Evolutionary conservation across 352 stramenopile genomes (phyloP).

Genomic region (Thraustochytrium sp.): DNA sequence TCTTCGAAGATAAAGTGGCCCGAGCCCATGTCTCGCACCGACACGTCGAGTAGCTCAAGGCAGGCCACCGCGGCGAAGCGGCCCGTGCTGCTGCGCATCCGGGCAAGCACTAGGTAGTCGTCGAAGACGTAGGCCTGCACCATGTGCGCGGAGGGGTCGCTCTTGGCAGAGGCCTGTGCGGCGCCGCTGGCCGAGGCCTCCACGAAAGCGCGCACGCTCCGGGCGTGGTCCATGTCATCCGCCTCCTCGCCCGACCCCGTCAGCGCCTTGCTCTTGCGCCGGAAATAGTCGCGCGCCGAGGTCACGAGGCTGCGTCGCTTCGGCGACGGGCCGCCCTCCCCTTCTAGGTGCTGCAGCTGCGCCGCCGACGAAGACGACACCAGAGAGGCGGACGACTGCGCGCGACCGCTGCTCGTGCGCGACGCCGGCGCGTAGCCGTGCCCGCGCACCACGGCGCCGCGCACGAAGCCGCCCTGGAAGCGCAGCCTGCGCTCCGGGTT

Average conservation of each 20-base stretch:
- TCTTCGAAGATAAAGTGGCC: neutral
- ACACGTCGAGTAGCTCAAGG: conserved; percentile 6
- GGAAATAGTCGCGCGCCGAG: no score
- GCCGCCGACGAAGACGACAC: neutral
- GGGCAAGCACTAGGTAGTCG: conserved; percentile 1
- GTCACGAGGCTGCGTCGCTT: no score
- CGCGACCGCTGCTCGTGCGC: no score
- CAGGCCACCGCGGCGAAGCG: neutral
- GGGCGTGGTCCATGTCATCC: no score
- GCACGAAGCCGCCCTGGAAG: neutral
- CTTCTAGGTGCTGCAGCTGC: no score
- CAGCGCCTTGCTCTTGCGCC: no score
- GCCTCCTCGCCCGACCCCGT: no score
- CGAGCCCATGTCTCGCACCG: neutral
- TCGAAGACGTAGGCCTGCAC: neutral
- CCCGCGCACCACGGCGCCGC: neutral
- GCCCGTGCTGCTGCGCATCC: neutral
- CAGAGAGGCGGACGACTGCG: neutral
- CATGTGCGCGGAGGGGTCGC: neutral
- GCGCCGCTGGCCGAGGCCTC: neutral
- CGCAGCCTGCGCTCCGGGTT: neutral
- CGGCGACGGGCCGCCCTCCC: no score
- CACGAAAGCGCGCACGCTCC: neutral
- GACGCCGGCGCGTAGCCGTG: no score
- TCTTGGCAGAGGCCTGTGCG: no score